Evolutionary conservation across 176 grass and related monocot genomes (phyloP), one percentile per base, ranked within the genome.

Genomic region (Avena atlantica): DNA sequence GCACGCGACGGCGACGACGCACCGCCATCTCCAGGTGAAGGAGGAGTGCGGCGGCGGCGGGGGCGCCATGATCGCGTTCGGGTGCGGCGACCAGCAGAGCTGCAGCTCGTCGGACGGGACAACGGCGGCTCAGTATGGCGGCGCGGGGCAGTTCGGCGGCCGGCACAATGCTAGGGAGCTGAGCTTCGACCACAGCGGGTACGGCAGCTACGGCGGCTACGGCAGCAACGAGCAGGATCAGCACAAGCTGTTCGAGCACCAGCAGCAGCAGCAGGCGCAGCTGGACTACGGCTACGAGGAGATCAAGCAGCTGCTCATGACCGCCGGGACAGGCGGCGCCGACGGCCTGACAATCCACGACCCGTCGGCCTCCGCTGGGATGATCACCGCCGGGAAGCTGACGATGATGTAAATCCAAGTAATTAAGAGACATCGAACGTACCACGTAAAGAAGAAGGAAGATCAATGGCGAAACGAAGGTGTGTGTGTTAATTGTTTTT

Each of bases 241-340:
- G 37, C 31, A 91, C 23, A 77, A 83, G 70, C 70, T 79, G 9
- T 60, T 90, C 6, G 80, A 87, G 10, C 37, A 40, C 37, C 37
- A 83, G 55, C 84, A 87, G 10, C 53, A 83, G 55, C 67, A 83
- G 70, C 88, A 90, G 27, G 81, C 68, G 19, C 84, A 79, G 29
- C 74, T 98, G 16, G 93, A 92, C 34, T 95, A 94, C 85, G 95
- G 84, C 70, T 94, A 89, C 69, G 96, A 95, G 16, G 96, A 95
- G 88, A 91, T 98, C 59, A 98, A 94, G 68, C 93, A 98, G 78
- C 87, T 98, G 17, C 83, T 98, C 0, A 85, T 91, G 86, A 83
- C 76, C 24, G 37, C 91, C 0, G 73, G 48, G 50, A 12, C 34
- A 23, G 70, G 83, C 21, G 74, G 21, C 49, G 59, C 52, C 50